Evolutionary conservation across 495 filamentous ascomycete genomes (phyloP).

Genomic region (Pseudomonodictys pantanalensis): DNA sequence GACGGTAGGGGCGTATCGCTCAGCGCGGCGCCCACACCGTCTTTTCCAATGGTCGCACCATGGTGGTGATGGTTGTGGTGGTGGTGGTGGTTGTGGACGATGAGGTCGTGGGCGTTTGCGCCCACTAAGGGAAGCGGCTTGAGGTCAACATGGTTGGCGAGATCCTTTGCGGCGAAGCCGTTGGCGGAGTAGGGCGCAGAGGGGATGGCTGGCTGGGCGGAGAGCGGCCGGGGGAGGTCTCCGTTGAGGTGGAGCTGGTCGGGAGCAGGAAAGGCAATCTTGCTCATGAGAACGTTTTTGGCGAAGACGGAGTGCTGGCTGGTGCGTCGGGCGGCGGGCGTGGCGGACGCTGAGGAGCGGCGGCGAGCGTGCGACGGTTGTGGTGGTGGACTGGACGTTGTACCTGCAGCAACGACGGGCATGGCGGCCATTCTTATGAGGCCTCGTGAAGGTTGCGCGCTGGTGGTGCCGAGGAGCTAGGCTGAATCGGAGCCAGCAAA

Average conservation of each 20-base stretch:
- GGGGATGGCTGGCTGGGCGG: slow-evolving; percentile 1
- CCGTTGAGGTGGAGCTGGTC: slow-evolving; percentile 25
- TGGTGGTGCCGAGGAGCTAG: not conserved
- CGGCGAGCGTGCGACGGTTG: not conserved
- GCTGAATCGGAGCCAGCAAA: too few species aligned
- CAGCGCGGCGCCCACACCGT: slow-evolving; percentile 56
- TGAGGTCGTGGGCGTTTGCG: too few species aligned
- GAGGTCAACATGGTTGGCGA: slow-evolving; percentile 17
- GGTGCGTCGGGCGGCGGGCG: slow-evolving; percentile 12
- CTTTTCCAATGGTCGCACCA: slow-evolving; percentile 34
- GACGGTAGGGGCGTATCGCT: slow-evolving; percentile 69
- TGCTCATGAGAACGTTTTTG: slow-evolving; percentile 60
- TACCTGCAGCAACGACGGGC: not conserved
- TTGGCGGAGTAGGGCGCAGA: not conserved
- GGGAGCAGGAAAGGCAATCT: slow-evolving; percentile 32
- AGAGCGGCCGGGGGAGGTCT: slow-evolving; percentile 4
- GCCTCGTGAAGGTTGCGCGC: not conserved
- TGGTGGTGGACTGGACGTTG: too few species aligned
- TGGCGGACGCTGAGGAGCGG: slow-evolving; percentile 9
- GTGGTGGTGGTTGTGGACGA: too few species aligned
- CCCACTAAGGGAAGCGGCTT: slow-evolving; percentile 20
- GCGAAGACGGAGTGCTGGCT: slow-evolving; percentile 47
- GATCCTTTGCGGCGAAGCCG: not conserved
- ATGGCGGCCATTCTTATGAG: not conserved
- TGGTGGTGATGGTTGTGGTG: too few species aligned